Base-by-base conservation (phyloP, 441 rosid genomes). In the Croton laevigatus region DNA sequence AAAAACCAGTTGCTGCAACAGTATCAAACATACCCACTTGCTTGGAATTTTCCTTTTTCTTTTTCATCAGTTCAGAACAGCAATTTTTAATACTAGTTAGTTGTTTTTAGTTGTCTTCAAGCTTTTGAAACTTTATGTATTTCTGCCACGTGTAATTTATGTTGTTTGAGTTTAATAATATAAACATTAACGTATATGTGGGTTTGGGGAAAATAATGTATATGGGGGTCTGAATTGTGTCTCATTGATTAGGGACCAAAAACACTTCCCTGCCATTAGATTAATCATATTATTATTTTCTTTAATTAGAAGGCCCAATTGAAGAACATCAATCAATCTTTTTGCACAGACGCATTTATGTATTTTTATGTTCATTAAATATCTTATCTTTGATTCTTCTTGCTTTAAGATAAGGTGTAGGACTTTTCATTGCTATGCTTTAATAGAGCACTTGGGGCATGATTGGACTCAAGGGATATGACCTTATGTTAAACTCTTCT, bases 371-470 rank as follows among this genome's bases (percentile, higher is more conserved):
- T 27, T 37, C 53, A 27, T 51, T 51, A 60, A 60, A 66, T 70
- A 83, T 83, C 87, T 82, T 81, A 80, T 78, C 85, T 60, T 71
- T 20, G 75, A 71, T 71, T 20, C 63, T 16, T n/a, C 23, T 51
- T 38, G 37, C 61, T 61, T 80, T 52, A 38, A 69, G 91, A 87
- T 83, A 80, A 87, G 85, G 81, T 66, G 16, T 71, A 48, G 69
- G 78, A 73, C 75, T 70, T 71, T 70, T 37, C 71, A 8, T 42
- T 82, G 87, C 78, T 65, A 66, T 61, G 72, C 86, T 85, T 85
- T 81, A 71, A 68, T 77, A 76, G 70, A 80, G 82, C 91, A 82
- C 49, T 11, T 51, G 60, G 77, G 73, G 76, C 85, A 71, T 72
- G 87, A 80, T 74, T 70, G 1, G 79, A 73, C 71, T 34, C 36